Percentiles rank a stretch among this genome's conserved stretches.
phyloP scores from a whole-genome alignment of 176 grass and related monocot genomes.

The Cenchrus fungigraminus region DNA sequence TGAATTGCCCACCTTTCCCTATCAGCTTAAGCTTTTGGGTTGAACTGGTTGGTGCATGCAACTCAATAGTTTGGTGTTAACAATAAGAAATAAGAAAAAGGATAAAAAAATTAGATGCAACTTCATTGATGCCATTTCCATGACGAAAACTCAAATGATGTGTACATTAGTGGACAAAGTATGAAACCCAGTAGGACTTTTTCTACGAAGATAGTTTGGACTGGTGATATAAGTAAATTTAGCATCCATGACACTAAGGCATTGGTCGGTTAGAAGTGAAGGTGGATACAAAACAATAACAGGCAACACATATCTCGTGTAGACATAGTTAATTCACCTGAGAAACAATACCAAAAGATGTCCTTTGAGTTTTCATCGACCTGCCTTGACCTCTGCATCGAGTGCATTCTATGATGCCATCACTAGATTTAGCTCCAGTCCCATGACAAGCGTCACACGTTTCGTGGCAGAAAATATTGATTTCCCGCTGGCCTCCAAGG shows the following conservation, averaged over 20 bases:
- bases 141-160: not conserved
- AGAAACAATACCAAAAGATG: constrained; percentile 85
- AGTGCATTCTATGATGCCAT: constrained; percentile 58
- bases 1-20: too few species aligned
- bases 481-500: constrained; percentile 53
- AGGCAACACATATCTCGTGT: constrained; percentile 12
- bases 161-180: not conserved
- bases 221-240: not conserved
- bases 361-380: constrained; percentile 70
- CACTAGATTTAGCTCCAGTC: constrained; percentile 75
- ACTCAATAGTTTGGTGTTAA: too few species aligned
- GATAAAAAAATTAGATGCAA: not conserved
- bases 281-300: constrained; percentile 21
- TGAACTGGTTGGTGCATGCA: too few species aligned
- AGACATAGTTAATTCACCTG: constrained; percentile 58
- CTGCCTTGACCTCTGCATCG: constrained; percentile 80
- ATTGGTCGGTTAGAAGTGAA: not conserved
- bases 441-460: constrained; percentile 74
- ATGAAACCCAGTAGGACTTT: not conserved
- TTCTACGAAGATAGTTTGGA: not conserved
- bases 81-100: not conserved
- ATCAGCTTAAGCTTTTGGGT: too few species aligned
- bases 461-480: constrained; percentile 58
- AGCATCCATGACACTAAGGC: not conserved
- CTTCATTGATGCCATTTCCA: not conserved